Evolutionary conservation across 768 basidiomycete genomes (phyloP), one percentile per base, ranked within the genome.

Genomic region (Pluteus cervinus): DNA sequence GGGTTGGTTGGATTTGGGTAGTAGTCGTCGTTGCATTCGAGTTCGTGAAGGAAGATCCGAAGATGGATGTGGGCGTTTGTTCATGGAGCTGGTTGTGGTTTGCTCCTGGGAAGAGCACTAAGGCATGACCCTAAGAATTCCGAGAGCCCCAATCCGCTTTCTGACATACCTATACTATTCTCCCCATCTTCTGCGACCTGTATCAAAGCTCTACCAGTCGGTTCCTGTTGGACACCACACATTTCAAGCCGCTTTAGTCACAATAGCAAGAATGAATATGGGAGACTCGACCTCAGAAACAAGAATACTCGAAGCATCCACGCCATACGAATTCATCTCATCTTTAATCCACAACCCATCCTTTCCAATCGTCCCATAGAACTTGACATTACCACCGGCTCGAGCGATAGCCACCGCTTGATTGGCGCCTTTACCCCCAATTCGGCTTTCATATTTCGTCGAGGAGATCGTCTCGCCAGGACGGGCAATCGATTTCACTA

Each of bases 341-440:
- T 70, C 58, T 22, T 61, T 55, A 11, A 76, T 53, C 71, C 74
- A 75, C 4, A 46, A 21, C 4, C 75, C 76, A 45, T 81, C 78
- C 20, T 60, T 49, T 6, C 78, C 79, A 15, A 79, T 60, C 0
- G 71, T 68, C 5, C 73, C 77, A 47, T 69, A 68, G 33, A 79
- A 65, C 35, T 59, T 54, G 10, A 68, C 74, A 4, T 38, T 45
- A 1, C 63, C 74, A 9, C 73, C 73, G 11, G 79, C 76, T 25
- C 63, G 63, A 0, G 69, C 66, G 15, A 79, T 61, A 2, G 78
- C 75, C 5, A 73, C 70, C 5, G 79, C 74, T 52, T 81, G 78
- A 51, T 81, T 81, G 7, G 73, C 77, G 23, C 79, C 79, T 50
- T 80, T 80, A 2, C 78, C 79, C 4, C 79, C 78, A 2, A 70